Evolutionary conservation across 1,284 basidiomycete species (phyloP).

Genomic region (Heterobasidion irregulare): DNA sequence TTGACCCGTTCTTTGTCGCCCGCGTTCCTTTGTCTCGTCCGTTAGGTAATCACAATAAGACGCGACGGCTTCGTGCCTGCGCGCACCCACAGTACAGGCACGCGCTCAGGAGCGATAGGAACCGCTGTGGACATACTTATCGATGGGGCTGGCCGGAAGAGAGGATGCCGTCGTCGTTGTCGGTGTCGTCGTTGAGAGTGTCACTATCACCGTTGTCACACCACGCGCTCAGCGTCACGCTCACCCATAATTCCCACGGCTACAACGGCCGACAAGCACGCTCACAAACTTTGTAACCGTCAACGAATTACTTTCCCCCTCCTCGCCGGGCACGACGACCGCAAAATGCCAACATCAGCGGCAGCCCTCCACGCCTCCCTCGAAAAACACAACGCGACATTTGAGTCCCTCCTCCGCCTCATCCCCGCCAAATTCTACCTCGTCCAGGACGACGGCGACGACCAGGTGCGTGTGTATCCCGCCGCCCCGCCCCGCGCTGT

Average conservation of each 20-base stretch:
- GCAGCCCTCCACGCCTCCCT: slow-evolving; percentile 57
- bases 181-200: too few species aligned
- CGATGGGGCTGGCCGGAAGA: too few species aligned
- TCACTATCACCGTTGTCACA: too few species aligned
- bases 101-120: not conserved
- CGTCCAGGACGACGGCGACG: slow-evolving; percentile 58
- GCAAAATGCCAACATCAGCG: slow-evolving; percentile 39
- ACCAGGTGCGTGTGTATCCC: slow-evolving; percentile 37
- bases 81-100: not conserved
- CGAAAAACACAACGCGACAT: slow-evolving; percentile 76
- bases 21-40: not conserved
- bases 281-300: too few species aligned
- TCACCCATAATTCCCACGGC: too few species aligned
- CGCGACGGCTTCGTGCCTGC: not conserved
- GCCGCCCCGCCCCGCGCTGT: too few species aligned
- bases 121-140: not conserved
- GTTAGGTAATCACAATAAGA: slow-evolving; percentile 14
- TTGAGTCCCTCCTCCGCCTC: slow-evolving; percentile 72
- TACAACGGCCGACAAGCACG: too few species aligned
- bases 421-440: slow-evolving; percentile 89
- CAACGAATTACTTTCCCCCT: not conserved
- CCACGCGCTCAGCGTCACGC: too few species aligned
- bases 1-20: slow-evolving; percentile 6
- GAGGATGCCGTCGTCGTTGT: too few species aligned
- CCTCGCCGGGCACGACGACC: not conserved